Evolutionary conservation across 768 basidiomycete species (phyloP).

Genomic region (Phanerodontia chrysosporium): DNA sequence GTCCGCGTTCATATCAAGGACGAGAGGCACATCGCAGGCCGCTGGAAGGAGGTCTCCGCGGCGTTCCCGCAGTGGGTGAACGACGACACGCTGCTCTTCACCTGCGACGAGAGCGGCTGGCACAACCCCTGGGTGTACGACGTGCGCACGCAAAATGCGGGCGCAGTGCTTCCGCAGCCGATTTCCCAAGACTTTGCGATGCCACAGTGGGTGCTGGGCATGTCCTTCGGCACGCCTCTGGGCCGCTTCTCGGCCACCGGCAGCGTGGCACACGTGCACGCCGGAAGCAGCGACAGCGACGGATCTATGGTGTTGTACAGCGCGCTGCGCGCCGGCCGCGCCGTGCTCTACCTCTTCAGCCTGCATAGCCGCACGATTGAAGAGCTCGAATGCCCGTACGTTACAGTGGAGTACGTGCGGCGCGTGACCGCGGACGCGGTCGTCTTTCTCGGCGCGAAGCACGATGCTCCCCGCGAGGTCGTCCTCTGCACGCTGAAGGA

Average conservation of each 20-base stretch:
- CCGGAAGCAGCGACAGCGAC: slow-evolving; percentile 32
- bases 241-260: slow-evolving; percentile 29
- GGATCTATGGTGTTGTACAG: slow-evolving; percentile 27
- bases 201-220: slow-evolving; percentile 54
- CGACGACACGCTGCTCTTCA: slow-evolving; percentile 55
- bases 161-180: slow-evolving; percentile 31
- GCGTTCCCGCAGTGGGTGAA: slow-evolving; percentile 58
- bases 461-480: slow-evolving; percentile 33
- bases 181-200: slow-evolving; percentile 51
- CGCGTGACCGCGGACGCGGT: slow-evolving; percentile 29
- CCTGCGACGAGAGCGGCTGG: slow-evolving; percentile 61
- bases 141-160: slow-evolving; percentile 28
- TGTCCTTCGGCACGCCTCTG: slow-evolving; percentile 43
- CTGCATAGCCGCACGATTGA: slow-evolving; percentile 25
- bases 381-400: slow-evolving; percentile 39
- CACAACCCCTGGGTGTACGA: slow-evolving; percentile 63
- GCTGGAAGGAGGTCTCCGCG: slow-evolving; percentile 45
- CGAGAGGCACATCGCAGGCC: slow-evolving; percentile 45
- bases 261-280: slow-evolving; percentile 29
- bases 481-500: slow-evolving; percentile 32
- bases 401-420: slow-evolving; percentile 35
- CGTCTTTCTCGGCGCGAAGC: slow-evolving; percentile 42
- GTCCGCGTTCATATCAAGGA: slow-evolving; percentile 31
- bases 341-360: slow-evolving; percentile 30
- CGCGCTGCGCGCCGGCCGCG: slow-evolving; percentile 31